phyloP scores from a whole-genome alignment of 176 grass and related monocot species.

The Puya raimondii region DNA sequence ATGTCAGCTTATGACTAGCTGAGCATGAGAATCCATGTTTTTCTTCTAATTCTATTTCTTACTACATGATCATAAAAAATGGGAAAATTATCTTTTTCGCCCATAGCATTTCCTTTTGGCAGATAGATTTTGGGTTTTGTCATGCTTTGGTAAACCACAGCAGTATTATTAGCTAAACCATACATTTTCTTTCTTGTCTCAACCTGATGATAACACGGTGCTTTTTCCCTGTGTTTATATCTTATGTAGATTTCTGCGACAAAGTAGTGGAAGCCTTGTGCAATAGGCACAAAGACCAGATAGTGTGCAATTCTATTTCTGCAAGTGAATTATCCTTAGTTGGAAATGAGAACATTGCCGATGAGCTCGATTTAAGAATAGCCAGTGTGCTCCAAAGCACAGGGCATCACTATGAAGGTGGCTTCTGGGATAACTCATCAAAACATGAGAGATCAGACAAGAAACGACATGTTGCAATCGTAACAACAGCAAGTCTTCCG shows the following conservation, averaged over 20 bases:
- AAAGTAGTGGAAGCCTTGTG: slow-evolving; percentile 56
- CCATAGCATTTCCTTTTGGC: too few species aligned
- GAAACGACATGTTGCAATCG: slow-evolving; percentile 73
- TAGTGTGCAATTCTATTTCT: slow-evolving; percentile 37
- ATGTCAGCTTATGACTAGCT: slow-evolving; percentile 10
- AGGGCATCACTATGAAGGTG: slow-evolving; percentile 52
- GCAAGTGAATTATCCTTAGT: slow-evolving; percentile 33
- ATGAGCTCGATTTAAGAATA: slow-evolving; percentile 83
- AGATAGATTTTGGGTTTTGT: too few species aligned
- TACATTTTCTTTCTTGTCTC: too few species aligned
- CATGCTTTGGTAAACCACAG: too few species aligned
- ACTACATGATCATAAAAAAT: neutral
- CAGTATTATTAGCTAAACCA: too few species aligned
- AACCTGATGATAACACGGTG: neutral
- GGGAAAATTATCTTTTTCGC: neutral
- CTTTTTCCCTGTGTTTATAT: slow-evolving; percentile 10
- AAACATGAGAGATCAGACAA: slow-evolving; percentile 41
- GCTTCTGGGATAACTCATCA: slow-evolving; percentile 37
- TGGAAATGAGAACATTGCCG: slow-evolving; percentile 38
- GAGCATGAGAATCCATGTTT: neutral
- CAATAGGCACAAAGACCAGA: slow-evolving; percentile 40
- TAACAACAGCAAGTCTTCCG: slow-evolving; percentile 91
- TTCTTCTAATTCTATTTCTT: neutral
- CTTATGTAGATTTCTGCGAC: slow-evolving; percentile 54
- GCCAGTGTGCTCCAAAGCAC: slow-evolving; percentile 65